Percentiles rank a stretch among this genome's conserved stretches.
Conservation (phyloP, 495 filamentous ascomycete genomes). For the Polyplosphaeria fusca region DNA sequence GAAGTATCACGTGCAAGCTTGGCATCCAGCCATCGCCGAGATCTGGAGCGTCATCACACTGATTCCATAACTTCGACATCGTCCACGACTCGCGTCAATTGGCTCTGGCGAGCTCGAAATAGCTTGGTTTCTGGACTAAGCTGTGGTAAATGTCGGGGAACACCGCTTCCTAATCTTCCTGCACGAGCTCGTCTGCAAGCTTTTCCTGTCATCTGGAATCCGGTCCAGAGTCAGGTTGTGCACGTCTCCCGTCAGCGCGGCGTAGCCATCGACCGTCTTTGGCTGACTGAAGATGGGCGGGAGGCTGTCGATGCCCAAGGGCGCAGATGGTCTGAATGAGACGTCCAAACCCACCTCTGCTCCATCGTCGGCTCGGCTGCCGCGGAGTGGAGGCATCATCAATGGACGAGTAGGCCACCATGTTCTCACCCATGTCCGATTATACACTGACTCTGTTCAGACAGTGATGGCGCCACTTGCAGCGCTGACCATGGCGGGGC, state of each 20-base stretch:
- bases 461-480: constrained; percentile 43
- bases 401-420: constrained; percentile 35
- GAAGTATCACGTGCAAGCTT: too few relatives aligned
- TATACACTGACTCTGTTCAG: constrained; percentile 19
- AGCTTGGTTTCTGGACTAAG: too few relatives aligned
- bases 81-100: background rate
- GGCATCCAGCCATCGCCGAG: too few relatives aligned
- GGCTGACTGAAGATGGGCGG: constrained; percentile 34
- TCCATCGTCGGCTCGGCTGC: constrained; percentile 9
- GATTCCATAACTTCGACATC: background rate
- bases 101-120: too few relatives aligned
- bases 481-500: constrained; percentile 48
- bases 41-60: background rate
- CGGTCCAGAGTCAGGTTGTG: too few relatives aligned
- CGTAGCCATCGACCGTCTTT: background rate
- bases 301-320: constrained; percentile 35
- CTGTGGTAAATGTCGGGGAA: too few relatives aligned
- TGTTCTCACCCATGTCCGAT: constrained; percentile 33
- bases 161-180: too few relatives aligned
- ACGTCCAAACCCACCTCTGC: constrained; percentile 29
- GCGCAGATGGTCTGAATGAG: constrained; percentile 35
- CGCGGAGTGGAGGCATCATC: constrained; percentile 20
- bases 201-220: too few relatives aligned
- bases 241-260: background rate
- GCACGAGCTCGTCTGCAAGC: too few relatives aligned